phyloP scores from a whole-genome alignment of 768 basidiomycete genomes.

The Paxillus involutus region DNA sequence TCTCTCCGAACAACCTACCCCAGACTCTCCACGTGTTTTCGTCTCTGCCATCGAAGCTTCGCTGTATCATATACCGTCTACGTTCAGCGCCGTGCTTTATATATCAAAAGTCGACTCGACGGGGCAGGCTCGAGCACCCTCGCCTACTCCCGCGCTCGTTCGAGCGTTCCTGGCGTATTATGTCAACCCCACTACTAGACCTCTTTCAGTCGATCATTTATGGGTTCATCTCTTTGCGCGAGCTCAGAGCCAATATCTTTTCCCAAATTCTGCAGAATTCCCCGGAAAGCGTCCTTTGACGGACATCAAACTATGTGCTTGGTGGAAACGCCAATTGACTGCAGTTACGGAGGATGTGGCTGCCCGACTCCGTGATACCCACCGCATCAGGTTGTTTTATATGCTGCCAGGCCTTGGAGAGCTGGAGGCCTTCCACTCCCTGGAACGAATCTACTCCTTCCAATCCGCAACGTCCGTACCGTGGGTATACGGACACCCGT shows the following conservation, averaged over 20 bases:
- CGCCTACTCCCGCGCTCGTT: conserved; percentile 72
- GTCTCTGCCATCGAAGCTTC: conserved; percentile 79
- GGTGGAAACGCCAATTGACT: conserved; percentile 86
- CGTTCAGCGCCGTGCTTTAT: conserved; percentile 75
- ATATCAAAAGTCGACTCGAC: conserved; percentile 95
- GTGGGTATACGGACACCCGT: conserved; percentile 86
- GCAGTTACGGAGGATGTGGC: conserved; percentile 48
- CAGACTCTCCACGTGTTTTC: conserved; percentile 55
- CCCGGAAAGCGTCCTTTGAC: conserved; percentile 69
- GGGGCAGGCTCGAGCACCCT: conserved; percentile 63
- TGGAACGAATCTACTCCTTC: conserved; percentile 40
- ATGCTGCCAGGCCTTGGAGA: conserved; percentile 70
- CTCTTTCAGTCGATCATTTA: conserved; percentile 53
- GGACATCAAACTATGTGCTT: conserved; percentile 80
- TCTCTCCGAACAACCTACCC: conserved; percentile 58
- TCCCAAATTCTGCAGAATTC: conserved; percentile 80
- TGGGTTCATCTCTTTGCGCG: conserved; percentile 91
- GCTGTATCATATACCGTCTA: conserved; percentile 72
- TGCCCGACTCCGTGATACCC: conserved; percentile 2
- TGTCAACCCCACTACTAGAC: conserved; percentile 60
- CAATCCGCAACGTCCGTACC: conserved; percentile 14
- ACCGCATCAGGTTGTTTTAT: conserved; percentile 46
- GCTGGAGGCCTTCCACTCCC: conserved; percentile 61
- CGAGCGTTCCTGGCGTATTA: conserved; percentile 65
- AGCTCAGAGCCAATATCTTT: conserved; percentile 89